Evolutionary conservation across 192 early-diverging fungal species (phyloP).

Genomic region (Chytriomyces sp.): DNA sequence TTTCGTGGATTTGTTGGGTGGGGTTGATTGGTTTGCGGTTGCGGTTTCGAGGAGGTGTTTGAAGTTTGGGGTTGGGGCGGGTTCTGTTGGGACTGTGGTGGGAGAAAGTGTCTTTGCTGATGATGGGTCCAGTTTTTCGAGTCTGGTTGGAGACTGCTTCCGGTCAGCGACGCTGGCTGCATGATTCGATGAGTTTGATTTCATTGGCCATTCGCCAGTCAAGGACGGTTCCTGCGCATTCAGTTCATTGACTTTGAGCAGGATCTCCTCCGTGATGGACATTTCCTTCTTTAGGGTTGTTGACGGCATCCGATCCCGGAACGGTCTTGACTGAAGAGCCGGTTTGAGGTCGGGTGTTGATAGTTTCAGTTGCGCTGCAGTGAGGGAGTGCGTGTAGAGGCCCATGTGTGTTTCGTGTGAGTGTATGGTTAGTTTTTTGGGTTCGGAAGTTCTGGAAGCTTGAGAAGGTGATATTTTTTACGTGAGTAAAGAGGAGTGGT

Average conservation of each 20-base stretch:
- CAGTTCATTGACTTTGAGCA: not conserved
- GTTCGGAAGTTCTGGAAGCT: not conserved
- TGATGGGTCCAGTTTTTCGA: not conserved
- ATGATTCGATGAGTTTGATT: not conserved
- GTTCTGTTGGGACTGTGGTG: not conserved
- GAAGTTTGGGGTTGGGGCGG: not conserved
- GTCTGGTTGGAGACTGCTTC: not conserved
- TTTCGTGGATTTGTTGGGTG: not conserved
- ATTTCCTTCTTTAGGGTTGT: not conserved
- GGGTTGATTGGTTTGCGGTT: not conserved
- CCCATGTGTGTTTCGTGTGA: not conserved
- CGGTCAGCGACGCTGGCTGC: not conserved
- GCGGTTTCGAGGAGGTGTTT: not conserved
- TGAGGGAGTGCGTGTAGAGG: not conserved
- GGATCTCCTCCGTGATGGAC: not conserved
- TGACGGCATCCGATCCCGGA: not conserved
- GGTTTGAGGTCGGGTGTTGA: not conserved
- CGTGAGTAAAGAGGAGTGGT: not conserved
- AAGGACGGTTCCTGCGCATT: not conserved
- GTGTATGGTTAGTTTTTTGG: not conserved
- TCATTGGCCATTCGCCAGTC: not conserved
- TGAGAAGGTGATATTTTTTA: not conserved
- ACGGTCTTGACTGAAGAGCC: not conserved
- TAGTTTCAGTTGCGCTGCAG: not conserved
- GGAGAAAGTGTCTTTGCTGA: not conserved